Conservation (phyloP, 345 rosid genomes). For the Murraya paniculata region DNA sequence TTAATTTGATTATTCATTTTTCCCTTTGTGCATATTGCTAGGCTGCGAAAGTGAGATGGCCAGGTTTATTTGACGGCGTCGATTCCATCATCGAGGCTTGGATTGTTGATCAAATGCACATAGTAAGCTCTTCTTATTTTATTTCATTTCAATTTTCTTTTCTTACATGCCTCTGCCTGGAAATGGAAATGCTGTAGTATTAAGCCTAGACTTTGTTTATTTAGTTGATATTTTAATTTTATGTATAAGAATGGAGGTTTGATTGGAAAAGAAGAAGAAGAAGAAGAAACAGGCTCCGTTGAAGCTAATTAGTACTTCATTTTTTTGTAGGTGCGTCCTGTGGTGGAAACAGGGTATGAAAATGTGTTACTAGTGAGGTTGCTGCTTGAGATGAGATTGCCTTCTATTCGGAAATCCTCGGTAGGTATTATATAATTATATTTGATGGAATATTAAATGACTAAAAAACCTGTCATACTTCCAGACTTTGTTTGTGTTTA, state of each 20-base stretch:
- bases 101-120: slow-evolving; percentile 87
- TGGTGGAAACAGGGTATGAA: slow-evolving; percentile 94
- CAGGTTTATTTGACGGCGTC: slow-evolving; percentile 58
- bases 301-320: background rate
- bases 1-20: background rate
- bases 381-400: slow-evolving; percentile 67
- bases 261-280: background rate
- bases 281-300: background rate
- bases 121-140: slow-evolving; percentile 31
- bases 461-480: background rate
- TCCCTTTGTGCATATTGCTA: slow-evolving; percentile 2
- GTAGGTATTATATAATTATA: slow-evolving; percentile 34
- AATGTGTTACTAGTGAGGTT: slow-evolving; percentile 75
- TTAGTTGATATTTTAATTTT: background rate
- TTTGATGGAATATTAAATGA: background rate
- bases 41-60: slow-evolving; percentile 94
- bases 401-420: slow-evolving; percentile 67
- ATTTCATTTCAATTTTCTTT: background rate
- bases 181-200: no score
- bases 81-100: slow-evolving; percentile 66
- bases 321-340: slow-evolving; percentile 73
- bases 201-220: background rate
- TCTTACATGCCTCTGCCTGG: no score
- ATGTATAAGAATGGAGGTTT: background rate
- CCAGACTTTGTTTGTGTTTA: background rate